Evolutionary conservation across 306 rosid genomes (phyloP), one percentile per base, ranked within the genome.

Genomic region (Alnus glutinosa): DNA sequence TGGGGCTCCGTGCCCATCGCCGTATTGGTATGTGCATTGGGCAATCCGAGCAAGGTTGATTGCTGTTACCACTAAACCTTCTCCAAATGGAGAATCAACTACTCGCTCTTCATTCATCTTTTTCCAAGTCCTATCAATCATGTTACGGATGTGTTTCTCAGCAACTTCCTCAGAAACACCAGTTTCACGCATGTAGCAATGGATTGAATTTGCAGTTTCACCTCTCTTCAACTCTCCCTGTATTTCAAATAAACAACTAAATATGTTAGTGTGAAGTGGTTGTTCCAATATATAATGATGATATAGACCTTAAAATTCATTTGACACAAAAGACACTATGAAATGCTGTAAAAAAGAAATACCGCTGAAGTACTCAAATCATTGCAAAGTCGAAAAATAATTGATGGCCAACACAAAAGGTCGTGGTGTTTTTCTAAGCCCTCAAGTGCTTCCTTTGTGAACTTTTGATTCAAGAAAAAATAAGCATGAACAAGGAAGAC

Each of bases 161-260:
- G 89, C 85, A 51, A 0, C 2, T 50, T 75, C 80, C 71, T 88
- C 89, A 11, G 54, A 73, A 15, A 49, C 52, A 32, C 78, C 71
- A 70, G 8, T 84, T 55, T 81, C 88, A 7, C 18, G 55, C 88
- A 64, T 85, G 73, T 51, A 36, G 76, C 94, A 89, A 0, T 57
- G 2, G n/a, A 86, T 83, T 3, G 90, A 89, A 55, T 46, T 89
- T 0, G 88, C 87, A 9, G 59, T 77, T 77, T 89, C 91, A 32
- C 94, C 97, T 69, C 87, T 92, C 74, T 85, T 55, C 10, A 89
- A 47, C 74, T 92, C 94, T 0, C 87, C 87, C 89, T 91, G 75
- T 36, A 78, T 36, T 30, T 28, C 42, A 32, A 72, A 73, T 4
- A 13, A 52, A 1, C 1, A 1, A 7, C 5, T 10, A 50, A 14